Evolutionary conservation across 2,329 filamentous ascomycete genomes (phyloP).

Genomic region (Cryoendolithus antarcticus): DNA sequence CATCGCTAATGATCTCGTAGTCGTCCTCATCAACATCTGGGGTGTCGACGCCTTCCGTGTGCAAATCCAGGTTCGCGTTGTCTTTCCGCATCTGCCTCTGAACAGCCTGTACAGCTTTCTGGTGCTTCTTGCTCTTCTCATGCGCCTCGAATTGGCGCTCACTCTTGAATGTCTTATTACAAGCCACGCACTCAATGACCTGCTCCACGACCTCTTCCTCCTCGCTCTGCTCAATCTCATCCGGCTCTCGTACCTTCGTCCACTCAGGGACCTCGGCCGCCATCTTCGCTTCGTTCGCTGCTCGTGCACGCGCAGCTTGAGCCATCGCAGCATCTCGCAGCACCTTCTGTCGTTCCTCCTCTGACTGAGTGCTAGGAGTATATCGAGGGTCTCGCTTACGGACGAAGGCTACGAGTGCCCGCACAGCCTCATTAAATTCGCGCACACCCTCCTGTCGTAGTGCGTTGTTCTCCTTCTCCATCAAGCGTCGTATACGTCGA

Average conservation of each 20-base stretch:
- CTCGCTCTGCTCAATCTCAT: slow-evolving; percentile 41
- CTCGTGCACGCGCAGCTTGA: slow-evolving; percentile 72
- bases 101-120: slow-evolving; percentile 72
- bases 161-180: slow-evolving; percentile 65
- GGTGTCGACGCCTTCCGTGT: slow-evolving; percentile 8
- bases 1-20: slow-evolving; percentile 12
- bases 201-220: slow-evolving; percentile 38
- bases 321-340: slow-evolving; percentile 68
- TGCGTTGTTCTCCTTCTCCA: slow-evolving; percentile 92
- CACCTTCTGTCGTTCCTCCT: slow-evolving; percentile 66
- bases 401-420: slow-evolving; percentile 75
- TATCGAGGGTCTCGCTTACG: slow-evolving; percentile 86
- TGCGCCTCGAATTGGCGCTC: slow-evolving; percentile 85
- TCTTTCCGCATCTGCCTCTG: slow-evolving; percentile 74
- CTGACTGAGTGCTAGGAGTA: slow-evolving; percentile 60
- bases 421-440: slow-evolving; percentile 86
- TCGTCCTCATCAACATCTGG: slow-evolving; percentile 22
- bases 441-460: slow-evolving; percentile 67
- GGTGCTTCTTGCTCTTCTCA: slow-evolving; percentile 92
- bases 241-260: slow-evolving; percentile 49
- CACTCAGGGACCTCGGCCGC: slow-evolving; percentile 58
- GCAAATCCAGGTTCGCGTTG: slow-evolving; percentile 45
- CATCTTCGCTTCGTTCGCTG: slow-evolving; percentile 65
- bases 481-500: slow-evolving; percentile 63
- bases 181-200: slow-evolving; percentile 51